A percentile compares a stretch with the other conserved stretches of the same genome.
These are phyloP conservation scores for Perilla frutescens DNA, from an alignment of 257 asterid genomes.

Conservation along the genomic window DNA sequence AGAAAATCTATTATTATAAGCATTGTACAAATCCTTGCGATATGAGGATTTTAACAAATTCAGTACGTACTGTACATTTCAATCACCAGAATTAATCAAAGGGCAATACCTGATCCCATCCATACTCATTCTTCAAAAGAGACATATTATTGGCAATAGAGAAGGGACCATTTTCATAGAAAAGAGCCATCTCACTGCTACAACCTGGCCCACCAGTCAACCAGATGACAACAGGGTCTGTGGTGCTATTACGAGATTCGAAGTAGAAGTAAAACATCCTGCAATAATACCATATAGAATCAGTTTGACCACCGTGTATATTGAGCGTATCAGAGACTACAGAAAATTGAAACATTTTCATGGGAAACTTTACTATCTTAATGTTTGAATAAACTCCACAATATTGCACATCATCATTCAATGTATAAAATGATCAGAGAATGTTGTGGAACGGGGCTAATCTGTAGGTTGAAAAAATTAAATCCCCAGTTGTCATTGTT, in stretches of 20 bases:
- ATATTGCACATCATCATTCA: neutral
- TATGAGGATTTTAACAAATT: slow-evolving; percentile 12
- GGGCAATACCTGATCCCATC: slow-evolving; percentile 63
- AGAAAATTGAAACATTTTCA: slow-evolving; percentile 15
- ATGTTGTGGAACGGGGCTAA: neutral
- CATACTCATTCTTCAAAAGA: slow-evolving; percentile 81
- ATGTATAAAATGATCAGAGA: slow-evolving; percentile 16
- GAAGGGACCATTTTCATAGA: slow-evolving; percentile 97
- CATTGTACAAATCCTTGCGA: neutral
- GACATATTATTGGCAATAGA: slow-evolving; percentile 68
- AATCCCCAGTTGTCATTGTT: slow-evolving; percentile 14
- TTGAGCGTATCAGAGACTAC: slow-evolving; percentile 10
- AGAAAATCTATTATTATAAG: neutral
- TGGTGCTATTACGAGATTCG: slow-evolving; percentile 75
- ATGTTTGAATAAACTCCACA: neutral
- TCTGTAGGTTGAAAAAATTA: neutral
- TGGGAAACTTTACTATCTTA: neutral
- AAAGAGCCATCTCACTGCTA: slow-evolving; percentile 96
- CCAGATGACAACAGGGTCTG: slow-evolving; percentile 95
- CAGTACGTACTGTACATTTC: neutral
- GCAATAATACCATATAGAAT: slow-evolving; percentile 37
- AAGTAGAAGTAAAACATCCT: slow-evolving; percentile 98
- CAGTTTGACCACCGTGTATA: slow-evolving; percentile 7
- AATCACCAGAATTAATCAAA: slow-evolving; percentile 13
- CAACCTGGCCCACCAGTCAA: slow-evolving; percentile 99